Percentiles rank a stretch among this genome's conserved stretches.
Evolutionary conservation across 768 basidiomycete species (phyloP).

Genomic region (Lactarius quietus): DNA sequence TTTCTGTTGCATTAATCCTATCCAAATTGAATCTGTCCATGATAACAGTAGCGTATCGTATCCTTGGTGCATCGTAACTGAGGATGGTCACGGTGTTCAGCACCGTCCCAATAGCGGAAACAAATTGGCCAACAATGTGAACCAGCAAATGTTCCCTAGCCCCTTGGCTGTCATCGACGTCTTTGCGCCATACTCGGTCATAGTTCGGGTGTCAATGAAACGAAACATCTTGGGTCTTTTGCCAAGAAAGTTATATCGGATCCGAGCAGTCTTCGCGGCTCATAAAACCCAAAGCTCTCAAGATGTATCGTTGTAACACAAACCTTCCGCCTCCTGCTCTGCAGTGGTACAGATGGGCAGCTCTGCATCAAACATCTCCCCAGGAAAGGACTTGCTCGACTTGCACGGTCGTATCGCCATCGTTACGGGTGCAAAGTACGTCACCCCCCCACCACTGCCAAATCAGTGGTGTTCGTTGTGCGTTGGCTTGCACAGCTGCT

Average conservation of each 20-base stretch:
- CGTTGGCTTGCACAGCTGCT: neutral
- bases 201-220: neutral
- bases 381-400: constrained; percentile 43
- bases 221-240: neutral
- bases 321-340: neutral
- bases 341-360: constrained; percentile 10
- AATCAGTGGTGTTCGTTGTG: neutral
- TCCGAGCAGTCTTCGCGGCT: neutral
- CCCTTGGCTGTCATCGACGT: neutral
- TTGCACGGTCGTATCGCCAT: constrained; percentile 45
- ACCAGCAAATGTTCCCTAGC: neutral
- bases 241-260: neutral
- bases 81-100: no score
- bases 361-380: constrained; percentile 26
- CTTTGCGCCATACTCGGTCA: neutral
- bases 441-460: constrained; percentile 2
- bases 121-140: no score
- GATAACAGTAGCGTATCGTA: no score
- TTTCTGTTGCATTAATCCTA: neutral
- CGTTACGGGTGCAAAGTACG: constrained; percentile 49
- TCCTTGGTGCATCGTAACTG: no score
- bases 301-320: neutral
- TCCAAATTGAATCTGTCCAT: no score
- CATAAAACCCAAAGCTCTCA: constrained; percentile 5
- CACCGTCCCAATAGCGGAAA: no score